Base-by-base conservation (phyloP, 2,329 filamentous ascomycete species). In the Aspergillus aculeatus region DNA sequence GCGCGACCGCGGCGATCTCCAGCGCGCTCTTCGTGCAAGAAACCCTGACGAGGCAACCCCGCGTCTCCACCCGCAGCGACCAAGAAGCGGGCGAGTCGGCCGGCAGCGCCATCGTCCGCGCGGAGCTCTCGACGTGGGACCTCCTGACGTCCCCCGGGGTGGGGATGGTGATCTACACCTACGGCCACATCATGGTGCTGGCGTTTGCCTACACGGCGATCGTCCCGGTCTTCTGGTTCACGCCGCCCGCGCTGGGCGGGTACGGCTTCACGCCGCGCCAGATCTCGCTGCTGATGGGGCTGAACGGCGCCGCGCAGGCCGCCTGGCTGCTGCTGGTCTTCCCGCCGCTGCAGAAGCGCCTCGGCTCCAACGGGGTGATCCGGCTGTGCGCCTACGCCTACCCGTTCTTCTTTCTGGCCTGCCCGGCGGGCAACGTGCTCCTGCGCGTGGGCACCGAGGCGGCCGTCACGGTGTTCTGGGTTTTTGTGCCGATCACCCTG, bases 131-230 rank as follows among this genome's bases (percentile, higher is more conserved):
- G 16, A 41, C 38, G 16, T 16, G 38, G 38, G 38, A 41, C 12
- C 16, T 41, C 4, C 38, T 41, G 80, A 55, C 62, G 64, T 1
- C 57, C 59, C 89, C 88, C 0, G 87, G 88, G 10, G 88, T 94
- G 1, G 75, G 75, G n/a, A 78, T 82, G 26, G 88, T 90, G 1
- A 78, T 94, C 2, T 85, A 83, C 69, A 78, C 87, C 47, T 91
- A 89, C 71, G 82, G 80, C 1, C 84, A 90, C 69, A 80, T 86
- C 47, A 87, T 88, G 82, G 73, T 91, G 2, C 82, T 93, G 4
- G 89, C 86, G 0, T 86, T 89, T 62, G 82, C 85, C 1, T 93
- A 88, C 73, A 93, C 90, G 0, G 88, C 89, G 58, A 79, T 92
- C 44, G 70, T 84, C 1, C 87, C 89, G 0, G 82, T 93, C 1